phyloP scores from a whole-genome alignment of 345 rosid genomes.

The Murraya paniculata region DNA sequence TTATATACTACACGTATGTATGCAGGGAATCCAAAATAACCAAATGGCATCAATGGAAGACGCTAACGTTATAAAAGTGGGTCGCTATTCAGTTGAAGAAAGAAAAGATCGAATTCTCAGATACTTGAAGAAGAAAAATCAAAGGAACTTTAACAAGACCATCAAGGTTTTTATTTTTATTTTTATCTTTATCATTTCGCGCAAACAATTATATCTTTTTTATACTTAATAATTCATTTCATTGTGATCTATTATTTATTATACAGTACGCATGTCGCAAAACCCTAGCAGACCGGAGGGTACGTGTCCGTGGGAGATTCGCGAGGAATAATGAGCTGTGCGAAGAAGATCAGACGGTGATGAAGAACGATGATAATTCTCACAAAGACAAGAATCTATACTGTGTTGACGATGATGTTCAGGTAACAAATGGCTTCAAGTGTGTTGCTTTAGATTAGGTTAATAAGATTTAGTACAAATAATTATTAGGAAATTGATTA shows the following conservation, averaged over 20 bases:
- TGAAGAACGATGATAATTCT: constrained; percentile 34
- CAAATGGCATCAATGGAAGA: constrained; percentile 36
- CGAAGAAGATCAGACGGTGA: constrained; percentile 48
- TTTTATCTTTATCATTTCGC: background rate
- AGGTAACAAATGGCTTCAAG: constrained; percentile 26
- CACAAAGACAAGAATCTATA: constrained; percentile 39
- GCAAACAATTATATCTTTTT: background rate
- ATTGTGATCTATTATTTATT: background rate
- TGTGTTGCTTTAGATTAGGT: background rate
- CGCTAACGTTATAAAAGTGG: constrained; percentile 48
- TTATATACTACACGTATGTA: background rate
- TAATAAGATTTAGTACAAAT: background rate
- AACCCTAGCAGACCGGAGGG: constrained; percentile 87
- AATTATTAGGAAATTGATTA: too few species aligned
- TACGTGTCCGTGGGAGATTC: constrained; percentile 87
- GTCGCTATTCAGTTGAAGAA: constrained; percentile 76
- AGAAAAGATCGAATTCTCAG: constrained; percentile 84
- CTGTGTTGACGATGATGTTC: constrained; percentile 29
- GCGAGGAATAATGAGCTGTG: constrained; percentile 65
- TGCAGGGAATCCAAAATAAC: constrained; percentile 44
- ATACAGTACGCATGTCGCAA: constrained; percentile 85
- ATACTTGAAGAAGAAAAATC: constrained; percentile 86
- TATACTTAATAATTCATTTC: background rate
- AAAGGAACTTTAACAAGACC: constrained; percentile 88
- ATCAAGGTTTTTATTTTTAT: constrained; percentile 53